Conservation (phyloP, 495 filamentous ascomycete species). For the Tricharina praecox region DNA sequence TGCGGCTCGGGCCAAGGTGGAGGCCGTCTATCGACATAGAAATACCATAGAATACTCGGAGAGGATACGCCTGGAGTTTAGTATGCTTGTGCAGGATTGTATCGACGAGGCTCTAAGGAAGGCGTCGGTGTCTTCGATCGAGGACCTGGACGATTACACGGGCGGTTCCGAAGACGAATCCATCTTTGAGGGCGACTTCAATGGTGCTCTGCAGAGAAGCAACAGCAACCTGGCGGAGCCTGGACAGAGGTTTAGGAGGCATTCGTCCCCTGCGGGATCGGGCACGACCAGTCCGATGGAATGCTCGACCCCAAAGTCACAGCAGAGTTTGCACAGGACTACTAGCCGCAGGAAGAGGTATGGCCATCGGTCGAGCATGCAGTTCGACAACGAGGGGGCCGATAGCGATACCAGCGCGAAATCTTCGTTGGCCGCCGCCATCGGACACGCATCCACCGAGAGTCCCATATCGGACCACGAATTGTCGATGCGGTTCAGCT, state of each 20-base stretch:
- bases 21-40: constrained; percentile 77
- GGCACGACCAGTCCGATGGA: constrained; percentile 83
- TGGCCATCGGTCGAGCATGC: constrained; percentile 21
- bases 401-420: constrained; percentile 74
- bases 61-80: constrained; percentile 83
- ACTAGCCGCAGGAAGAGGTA: constrained; percentile 10
- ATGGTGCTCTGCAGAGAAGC: constrained; percentile 15
- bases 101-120: constrained; percentile 83
- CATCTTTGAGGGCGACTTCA: constrained; percentile 26
- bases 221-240: constrained; percentile 16
- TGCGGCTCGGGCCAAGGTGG: constrained; percentile 70
- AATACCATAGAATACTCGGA: constrained; percentile 92
- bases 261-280: constrained; percentile 48
- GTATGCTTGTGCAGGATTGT: constrained; percentile 79
- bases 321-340: constrained; percentile 44
- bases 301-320: constrained; percentile 77
- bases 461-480: constrained; percentile 79
- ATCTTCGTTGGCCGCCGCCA: constrained; percentile 60
- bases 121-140: constrained; percentile 45
- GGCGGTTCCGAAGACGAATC: constrained; percentile 22
- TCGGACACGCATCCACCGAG: constrained; percentile 50
- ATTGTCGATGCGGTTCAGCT: constrained; percentile 46
- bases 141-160: constrained; percentile 28
- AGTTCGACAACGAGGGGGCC: constrained; percentile 28
- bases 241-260: constrained; percentile 26